A percentile compares a stretch with the other conserved stretches of the same genome.
These are phyloP conservation scores for Paraconiothyrium brasiliense DNA, from an alignment of 2,329 filamentous ascomycete genomes.

Conservation along the genomic window DNA sequence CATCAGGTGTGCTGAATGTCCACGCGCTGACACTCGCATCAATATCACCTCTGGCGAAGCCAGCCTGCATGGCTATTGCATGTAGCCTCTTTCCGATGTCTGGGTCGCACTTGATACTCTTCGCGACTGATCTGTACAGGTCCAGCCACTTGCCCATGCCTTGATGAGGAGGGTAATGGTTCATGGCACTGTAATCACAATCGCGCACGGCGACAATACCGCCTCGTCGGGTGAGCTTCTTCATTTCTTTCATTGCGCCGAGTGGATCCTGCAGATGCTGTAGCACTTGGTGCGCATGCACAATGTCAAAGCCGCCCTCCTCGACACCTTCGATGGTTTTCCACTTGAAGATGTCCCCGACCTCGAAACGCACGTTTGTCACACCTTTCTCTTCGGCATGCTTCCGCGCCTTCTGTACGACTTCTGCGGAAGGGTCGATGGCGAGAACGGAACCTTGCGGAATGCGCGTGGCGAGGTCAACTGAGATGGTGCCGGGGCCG, in stretches of 20 bases:
- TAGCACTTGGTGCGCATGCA: conserved; percentile 67
- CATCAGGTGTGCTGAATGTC: conserved; percentile 53
- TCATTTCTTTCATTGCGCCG: conserved; percentile 62
- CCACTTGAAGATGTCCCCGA: conserved; percentile 55
- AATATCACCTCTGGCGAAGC: conserved; percentile 50
- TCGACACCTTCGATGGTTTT: conserved; percentile 53
- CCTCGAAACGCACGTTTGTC: conserved; percentile 52
- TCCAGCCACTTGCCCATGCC: conserved; percentile 49
- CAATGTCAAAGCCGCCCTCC: conserved; percentile 64
- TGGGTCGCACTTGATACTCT: conserved; percentile 43
- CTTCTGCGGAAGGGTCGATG: conserved; percentile 56
- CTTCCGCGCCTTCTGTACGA: conserved; percentile 52
- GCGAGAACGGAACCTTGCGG: conserved; percentile 57
- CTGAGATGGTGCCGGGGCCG: conserved; percentile 60
- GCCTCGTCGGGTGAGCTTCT: conserved; percentile 61
- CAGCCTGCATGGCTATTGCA: conserved; percentile 52
- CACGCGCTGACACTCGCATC: conserved; percentile 53
- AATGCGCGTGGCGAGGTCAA: conserved; percentile 54
- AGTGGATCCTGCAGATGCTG: conserved; percentile 64
- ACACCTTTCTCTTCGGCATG: conserved; percentile 49
- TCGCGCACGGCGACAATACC: conserved; percentile 62
- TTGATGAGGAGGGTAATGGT: conserved; percentile 50
- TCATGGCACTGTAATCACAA: conserved; percentile 45
- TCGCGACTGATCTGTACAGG: conserved; percentile 45
- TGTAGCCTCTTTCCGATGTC: conserved; percentile 48